phyloP scores from a whole-genome alignment of 805 yeast genomes.

The Suhomyces canberraensis region DNA sequence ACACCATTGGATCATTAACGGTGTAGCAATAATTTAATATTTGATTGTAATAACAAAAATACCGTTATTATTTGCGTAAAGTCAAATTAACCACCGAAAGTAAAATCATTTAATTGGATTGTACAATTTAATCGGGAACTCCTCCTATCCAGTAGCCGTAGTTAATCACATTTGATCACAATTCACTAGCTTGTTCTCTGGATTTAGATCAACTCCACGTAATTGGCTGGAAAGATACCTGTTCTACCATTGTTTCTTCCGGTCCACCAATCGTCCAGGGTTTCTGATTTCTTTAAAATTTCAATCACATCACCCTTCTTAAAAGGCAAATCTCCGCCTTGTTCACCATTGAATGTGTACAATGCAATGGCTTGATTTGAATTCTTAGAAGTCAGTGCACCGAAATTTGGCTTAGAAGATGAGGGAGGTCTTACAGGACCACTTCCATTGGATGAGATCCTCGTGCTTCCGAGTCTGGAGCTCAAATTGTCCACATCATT shows the following conservation, averaged over 20 bases:
- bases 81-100: no score
- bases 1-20: no score
- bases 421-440: constrained; percentile 33
- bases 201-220: constrained; percentile 74
- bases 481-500: constrained; percentile 34
- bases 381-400: constrained; percentile 30
- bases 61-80: no score
- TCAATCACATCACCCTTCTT: constrained; percentile 92
- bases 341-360: constrained; percentile 86
- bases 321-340: constrained; percentile 88
- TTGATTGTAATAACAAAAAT: no score
- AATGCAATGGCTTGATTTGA: constrained; percentile 86
- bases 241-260: constrained; percentile 80
- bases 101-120: no score
- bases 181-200: no score
- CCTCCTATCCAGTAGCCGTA: no score
- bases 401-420: constrained; percentile 39
- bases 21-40: no score
- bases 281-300: constrained; percentile 78
- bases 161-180: no score
- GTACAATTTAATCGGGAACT: no score
- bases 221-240: constrained; percentile 97
- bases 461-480: constrained; percentile 32
- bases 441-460: constrained; percentile 17
- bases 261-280: constrained; percentile 98